Conservation (phyloP, 805 yeast species). For the Brettanomyces anomalus region DNA sequence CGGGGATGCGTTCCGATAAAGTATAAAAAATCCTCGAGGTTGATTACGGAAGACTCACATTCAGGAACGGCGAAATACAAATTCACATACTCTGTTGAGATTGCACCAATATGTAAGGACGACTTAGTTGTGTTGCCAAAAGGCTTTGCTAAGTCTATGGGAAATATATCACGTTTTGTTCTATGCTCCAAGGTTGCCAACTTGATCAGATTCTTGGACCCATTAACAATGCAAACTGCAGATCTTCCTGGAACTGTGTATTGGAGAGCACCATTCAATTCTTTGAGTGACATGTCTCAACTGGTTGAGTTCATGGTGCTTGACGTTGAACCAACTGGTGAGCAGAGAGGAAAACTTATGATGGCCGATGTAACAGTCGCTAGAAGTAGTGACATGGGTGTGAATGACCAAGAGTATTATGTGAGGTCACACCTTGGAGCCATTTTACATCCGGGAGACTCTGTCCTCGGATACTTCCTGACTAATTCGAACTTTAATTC, state of each 20-base stretch:
- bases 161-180: conserved; percentile 74
- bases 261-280: conserved; percentile 75
- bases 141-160: conserved; percentile 73
- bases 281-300: conserved; percentile 69
- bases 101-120: conserved; percentile 94
- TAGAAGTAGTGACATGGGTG: conserved; percentile 82
- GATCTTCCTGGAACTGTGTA: conserved; percentile 64
- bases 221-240: conserved; percentile 66
- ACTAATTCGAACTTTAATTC: conserved; percentile 83
- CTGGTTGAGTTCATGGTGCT: conserved; percentile 81
- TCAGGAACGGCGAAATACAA: conserved; percentile 83
- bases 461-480: conserved; percentile 84
- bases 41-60: conserved; percentile 86
- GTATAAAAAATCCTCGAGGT: conserved; percentile 78
- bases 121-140: conserved; percentile 90
- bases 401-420: conserved; percentile 72
- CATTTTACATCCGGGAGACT: conserved; percentile 92
- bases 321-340: conserved; percentile 90
- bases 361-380: conserved; percentile 88
- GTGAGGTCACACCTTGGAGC: conserved; percentile 91
- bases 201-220: conserved; percentile 80
- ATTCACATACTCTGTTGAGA: conserved; percentile 86
- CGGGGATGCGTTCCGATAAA: conserved; percentile 78
- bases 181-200: conserved; percentile 81
- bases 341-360: conserved; percentile 63